Percentiles rank a stretch among this genome's conserved stretches.
These are phyloP conservation scores for Cyberlindnera xishuangbannaensis DNA, from an alignment of 805 yeast species.

Conservation along the genomic window DNA sequence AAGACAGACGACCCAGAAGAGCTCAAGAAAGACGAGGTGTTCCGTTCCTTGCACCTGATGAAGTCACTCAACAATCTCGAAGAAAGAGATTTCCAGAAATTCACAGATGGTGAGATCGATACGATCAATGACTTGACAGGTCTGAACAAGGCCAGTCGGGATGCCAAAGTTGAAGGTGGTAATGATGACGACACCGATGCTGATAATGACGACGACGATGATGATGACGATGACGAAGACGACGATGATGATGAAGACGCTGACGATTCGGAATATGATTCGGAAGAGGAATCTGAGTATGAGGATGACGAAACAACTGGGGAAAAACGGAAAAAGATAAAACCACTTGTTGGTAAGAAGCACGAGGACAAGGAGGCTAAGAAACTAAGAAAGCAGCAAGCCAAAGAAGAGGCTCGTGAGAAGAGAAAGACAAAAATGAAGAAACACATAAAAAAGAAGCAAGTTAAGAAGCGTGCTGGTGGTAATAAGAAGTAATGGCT, in stretches of 20 bases:
- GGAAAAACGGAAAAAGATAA: slow-evolving; percentile 31
- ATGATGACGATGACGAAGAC: slow-evolving; percentile 21
- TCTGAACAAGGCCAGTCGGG: slow-evolving; percentile 24
- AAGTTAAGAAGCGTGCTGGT: slow-evolving; percentile 49
- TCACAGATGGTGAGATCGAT: slow-evolving; percentile 73
- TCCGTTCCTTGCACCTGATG: slow-evolving; percentile 73
- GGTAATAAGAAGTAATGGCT: slow-evolving; percentile 7
- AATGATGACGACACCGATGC: not conserved
- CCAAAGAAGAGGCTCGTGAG: slow-evolving; percentile 74
- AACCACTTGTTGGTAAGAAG: slow-evolving; percentile 62
- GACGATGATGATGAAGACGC: slow-evolving; percentile 27
- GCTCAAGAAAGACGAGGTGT: slow-evolving; percentile 77
- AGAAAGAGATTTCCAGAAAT: slow-evolving; percentile 83
- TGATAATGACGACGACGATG: no score
- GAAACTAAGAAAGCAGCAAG: slow-evolving; percentile 65
- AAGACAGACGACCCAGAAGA: slow-evolving; percentile 46
- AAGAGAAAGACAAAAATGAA: slow-evolving; percentile 79
- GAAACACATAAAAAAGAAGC: slow-evolving; percentile 74
- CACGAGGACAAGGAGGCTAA: slow-evolving; percentile 74
- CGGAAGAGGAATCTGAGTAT: slow-evolving; percentile 24
- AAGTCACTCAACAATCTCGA: slow-evolving; percentile 78
- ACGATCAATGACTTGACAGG: slow-evolving; percentile 62
- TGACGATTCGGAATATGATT: slow-evolving; percentile 27
- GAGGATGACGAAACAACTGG: slow-evolving; percentile 31
- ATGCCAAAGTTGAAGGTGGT: slow-evolving; percentile 2